Percentiles rank a stretch among this genome's conserved stretches.
phyloP scores from a whole-genome alignment of 495 filamentous ascomycete species.

The Neurospora cerealis region DNA sequence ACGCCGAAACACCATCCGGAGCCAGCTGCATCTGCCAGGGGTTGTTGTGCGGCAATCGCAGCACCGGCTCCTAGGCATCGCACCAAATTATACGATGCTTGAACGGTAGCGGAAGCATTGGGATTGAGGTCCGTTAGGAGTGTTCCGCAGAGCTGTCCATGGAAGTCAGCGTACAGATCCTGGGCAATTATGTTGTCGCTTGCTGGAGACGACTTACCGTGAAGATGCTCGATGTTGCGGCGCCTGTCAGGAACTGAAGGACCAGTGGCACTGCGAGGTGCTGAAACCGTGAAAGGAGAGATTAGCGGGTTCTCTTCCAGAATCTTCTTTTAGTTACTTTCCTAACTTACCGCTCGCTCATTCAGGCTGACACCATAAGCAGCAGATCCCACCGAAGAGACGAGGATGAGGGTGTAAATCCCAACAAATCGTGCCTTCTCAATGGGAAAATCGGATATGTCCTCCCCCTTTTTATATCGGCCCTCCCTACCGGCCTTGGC shows the following conservation, averaged over 20 bases:
- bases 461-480: not conserved
- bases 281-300: not conserved
- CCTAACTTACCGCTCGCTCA: not conserved
- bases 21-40: slow-evolving; percentile 5
- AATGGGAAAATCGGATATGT: not conserved
- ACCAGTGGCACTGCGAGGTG: slow-evolving; percentile 6
- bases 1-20: slow-evolving; percentile 8
- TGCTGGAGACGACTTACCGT: not conserved
- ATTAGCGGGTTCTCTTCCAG: not conserved
- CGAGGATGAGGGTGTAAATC: not conserved
- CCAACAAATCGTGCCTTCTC: not conserved
- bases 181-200: not conserved
- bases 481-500: not conserved
- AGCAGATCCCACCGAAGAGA: not conserved
- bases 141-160: slow-evolving; percentile 2
- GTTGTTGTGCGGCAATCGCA: slow-evolving; percentile 5
- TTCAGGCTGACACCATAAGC: slow-evolving; percentile 5
- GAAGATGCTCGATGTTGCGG: slow-evolving; percentile 2
- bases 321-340: fast-evolving
- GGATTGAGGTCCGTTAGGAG: slow-evolving; percentile 22
- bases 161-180: not conserved
- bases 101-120: slow-evolving; percentile 4
- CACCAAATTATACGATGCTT: slow-evolving; percentile 9
- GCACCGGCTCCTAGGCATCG: slow-evolving; percentile 4
- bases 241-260: slow-evolving; percentile 8